phyloP scores from a whole-genome alignment of 495 filamentous ascomycete genomes.

The Pseudevernia furfuracea region DNA sequence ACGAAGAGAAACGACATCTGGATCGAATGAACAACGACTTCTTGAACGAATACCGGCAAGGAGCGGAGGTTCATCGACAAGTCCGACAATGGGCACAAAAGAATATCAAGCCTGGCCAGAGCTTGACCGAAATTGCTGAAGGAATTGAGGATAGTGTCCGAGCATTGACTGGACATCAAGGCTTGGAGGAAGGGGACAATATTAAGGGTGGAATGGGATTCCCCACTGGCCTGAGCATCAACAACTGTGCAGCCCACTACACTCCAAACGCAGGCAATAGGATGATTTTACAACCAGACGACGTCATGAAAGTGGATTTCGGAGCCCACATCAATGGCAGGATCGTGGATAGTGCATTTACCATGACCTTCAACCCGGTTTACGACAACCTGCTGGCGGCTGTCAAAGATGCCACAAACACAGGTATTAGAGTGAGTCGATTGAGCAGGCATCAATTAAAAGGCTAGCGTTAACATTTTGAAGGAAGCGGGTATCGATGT shows the following conservation, averaged over 20 bases:
- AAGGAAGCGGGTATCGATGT: slow-evolving; percentile 56
- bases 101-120: slow-evolving; percentile 48
- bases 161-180: slow-evolving; percentile 48
- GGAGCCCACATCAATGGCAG: slow-evolving; percentile 58
- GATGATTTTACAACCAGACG: slow-evolving; percentile 45
- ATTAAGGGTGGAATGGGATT: slow-evolving; percentile 55
- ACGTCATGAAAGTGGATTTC: slow-evolving; percentile 65
- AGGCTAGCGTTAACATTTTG: not conserved
- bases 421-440: slow-evolving; percentile 44
- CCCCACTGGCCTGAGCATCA: slow-evolving; percentile 53
- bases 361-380: slow-evolving; percentile 51
- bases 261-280: slow-evolving; percentile 58
- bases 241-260: slow-evolving; percentile 56
- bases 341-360: slow-evolving; percentile 60
- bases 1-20: slow-evolving; percentile 50
- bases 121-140: slow-evolving; percentile 51
- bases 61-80: slow-evolving; percentile 54
- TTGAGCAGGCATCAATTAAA: not conserved
- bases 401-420: slow-evolving; percentile 57
- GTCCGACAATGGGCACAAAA: slow-evolving; percentile 52
- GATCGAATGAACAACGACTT: slow-evolving; percentile 48
- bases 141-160: slow-evolving; percentile 56
- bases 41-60: slow-evolving; percentile 53
- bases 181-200: slow-evolving; percentile 50
- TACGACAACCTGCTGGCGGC: slow-evolving; percentile 56